Evolutionary conservation across 805 yeast species (phyloP).

Genomic region (Yamadazyma paraphyllophila): DNA sequence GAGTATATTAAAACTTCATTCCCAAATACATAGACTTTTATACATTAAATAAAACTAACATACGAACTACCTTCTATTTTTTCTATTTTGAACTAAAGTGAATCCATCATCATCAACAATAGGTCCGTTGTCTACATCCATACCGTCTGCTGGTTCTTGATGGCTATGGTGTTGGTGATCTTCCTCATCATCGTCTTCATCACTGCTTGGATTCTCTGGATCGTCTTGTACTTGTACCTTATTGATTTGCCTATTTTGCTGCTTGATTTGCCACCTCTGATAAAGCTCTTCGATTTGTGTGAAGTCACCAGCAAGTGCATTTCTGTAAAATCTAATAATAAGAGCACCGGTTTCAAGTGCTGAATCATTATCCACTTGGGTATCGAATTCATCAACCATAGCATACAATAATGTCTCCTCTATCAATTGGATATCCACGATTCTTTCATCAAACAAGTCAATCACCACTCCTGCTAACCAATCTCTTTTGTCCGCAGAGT

Average conservation of each 20-base stretch:
- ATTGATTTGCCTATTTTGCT: conserved; percentile 27
- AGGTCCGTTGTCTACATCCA: conserved; percentile 52
- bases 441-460: conserved; percentile 66
- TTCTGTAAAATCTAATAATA: conserved; percentile 63
- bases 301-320: conserved; percentile 56
- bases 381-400: conserved; percentile 94
- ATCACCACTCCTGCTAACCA: conserved; percentile 86
- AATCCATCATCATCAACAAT: conserved; percentile 93
- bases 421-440: conserved; percentile 72
- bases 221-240: conserved; percentile 54
- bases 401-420: conserved; percentile 85
- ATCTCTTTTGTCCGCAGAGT: conserved; percentile 86
- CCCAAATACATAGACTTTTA: not conserved
- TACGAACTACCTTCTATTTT: conserved; percentile 33
- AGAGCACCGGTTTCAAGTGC: conserved; percentile 70
- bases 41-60: not conserved
- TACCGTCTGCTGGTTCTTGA: conserved; percentile 23
- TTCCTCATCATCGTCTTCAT: conserved; percentile 47
- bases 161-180: conserved; percentile 10
- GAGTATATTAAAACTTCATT: not conserved
- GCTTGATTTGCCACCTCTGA: conserved; percentile 54
- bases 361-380: conserved; percentile 83
- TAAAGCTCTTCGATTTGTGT: conserved; percentile 58
- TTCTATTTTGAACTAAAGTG: conserved; percentile 76
- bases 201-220: conserved; percentile 60